phyloP scores from a whole-genome alignment of 2,329 filamentous ascomycete species.

The Calonectria ilicicola region DNA sequence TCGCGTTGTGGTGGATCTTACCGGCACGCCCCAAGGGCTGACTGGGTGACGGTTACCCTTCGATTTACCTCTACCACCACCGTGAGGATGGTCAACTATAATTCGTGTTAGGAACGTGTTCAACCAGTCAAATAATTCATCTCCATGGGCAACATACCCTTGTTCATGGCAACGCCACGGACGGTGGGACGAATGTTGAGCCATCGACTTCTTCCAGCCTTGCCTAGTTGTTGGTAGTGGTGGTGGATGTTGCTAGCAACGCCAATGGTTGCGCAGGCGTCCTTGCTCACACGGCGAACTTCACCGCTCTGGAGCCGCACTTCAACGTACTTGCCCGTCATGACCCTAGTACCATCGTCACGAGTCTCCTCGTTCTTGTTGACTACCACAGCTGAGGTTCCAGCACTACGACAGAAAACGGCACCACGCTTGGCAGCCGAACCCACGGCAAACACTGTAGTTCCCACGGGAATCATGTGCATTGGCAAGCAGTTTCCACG shows the following conservation, averaged over 20 bases:
- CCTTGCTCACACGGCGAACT: slow-evolving; percentile 86
- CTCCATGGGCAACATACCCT: slow-evolving; percentile 67
- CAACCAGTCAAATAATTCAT: not conserved
- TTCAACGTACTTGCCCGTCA: slow-evolving; percentile 82
- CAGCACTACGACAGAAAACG: slow-evolving; percentile 94
- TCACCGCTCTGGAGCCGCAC: slow-evolving; percentile 94
- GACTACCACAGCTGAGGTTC: slow-evolving; percentile 89
- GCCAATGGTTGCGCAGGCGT: slow-evolving; percentile 95
- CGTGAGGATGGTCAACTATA: slow-evolving; percentile 92
- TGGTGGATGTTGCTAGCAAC: slow-evolving; percentile 94
- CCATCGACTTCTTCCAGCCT: slow-evolving; percentile 94
- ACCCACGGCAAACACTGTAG: slow-evolving; percentile 90
- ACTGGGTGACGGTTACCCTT: slow-evolving; percentile 98
- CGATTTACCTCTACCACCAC: slow-evolving; percentile 98
- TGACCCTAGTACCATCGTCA: slow-evolving; percentile 69
- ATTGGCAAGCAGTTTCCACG: slow-evolving; percentile 95
- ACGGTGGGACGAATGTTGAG: slow-evolving; percentile 95
- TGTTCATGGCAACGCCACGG: slow-evolving; percentile 98
- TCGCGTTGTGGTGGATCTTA: slow-evolving; percentile 64
- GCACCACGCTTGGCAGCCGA: slow-evolving; percentile 79
- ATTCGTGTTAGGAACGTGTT: slow-evolving; percentile 28
- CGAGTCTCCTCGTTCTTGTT: slow-evolving; percentile 85
- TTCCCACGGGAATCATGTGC: slow-evolving; percentile 96
- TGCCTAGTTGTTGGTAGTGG: slow-evolving; percentile 91
- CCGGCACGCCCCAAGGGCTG: slow-evolving; percentile 95